Base-by-base conservation (phyloP, 805 yeast species). In the Nakazawaea pomicola region DNA sequence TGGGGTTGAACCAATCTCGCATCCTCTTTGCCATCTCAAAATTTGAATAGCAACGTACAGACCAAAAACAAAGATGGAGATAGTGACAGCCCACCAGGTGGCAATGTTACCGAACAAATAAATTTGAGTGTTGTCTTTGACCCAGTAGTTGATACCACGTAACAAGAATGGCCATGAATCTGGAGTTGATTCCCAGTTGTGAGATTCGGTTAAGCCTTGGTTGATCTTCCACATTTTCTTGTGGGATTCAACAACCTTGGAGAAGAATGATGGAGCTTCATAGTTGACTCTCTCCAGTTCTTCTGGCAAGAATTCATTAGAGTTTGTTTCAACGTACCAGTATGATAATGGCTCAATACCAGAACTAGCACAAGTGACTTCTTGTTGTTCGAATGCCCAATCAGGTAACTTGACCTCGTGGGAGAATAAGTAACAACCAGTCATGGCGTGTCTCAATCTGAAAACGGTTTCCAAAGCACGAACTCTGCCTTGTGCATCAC, bases 121-220 rank as follows among this genome's bases (percentile, higher is more conserved):
- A 30, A 85, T 71, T 57, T 78, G 85, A 46, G 68, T 74, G 48
- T 71, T 63, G 46, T 77, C 71, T 40, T 67, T 65, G 48, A 67
- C 72, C 95, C 95, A 85, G 64, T 85, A 85, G 58, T 82, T 81
- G 54, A 85, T 84, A 62, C 95, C 95, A 64, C 95, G 77, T 36
- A 65, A 53, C 46, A 85, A 67, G 23, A 80, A 63, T 43, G 93
- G 90, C 95, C 95, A 85, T 19, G 78, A 69, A 41, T 64, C 62
- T 43, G 95, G 95, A 43, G 67, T 55, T 5, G 90, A 81, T 62
- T 83, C 87, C 70, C 76, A 85, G 48, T 68, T 64, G 56, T 85
- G 95, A 51, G 80, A 73, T 23, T 75, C 74, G 32, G 83, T 80
- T 56, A 85, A 69, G 30, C 83, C 83, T 41, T 66, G 71, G 67